Percentiles rank a stretch among this genome's conserved stretches.
Evolutionary conservation across 352 stramenopile species (phyloP).

Genomic region (Globisporangium barbulae): DNA sequence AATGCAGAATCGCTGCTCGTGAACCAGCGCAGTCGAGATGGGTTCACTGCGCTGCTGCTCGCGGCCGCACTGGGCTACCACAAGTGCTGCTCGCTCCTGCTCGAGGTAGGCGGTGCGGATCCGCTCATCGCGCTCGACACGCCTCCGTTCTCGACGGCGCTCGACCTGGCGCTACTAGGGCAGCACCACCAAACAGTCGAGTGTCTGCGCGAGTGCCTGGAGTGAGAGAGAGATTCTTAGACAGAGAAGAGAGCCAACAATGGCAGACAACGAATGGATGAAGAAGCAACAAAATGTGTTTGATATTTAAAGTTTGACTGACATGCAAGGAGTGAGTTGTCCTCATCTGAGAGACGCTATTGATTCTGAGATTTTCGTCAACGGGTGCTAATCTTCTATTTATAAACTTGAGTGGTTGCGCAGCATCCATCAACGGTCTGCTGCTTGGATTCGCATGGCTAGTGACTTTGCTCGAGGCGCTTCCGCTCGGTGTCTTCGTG

Average conservation of each 20-base stretch:
- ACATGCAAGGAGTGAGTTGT: neutral
- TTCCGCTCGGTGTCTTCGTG: neutral
- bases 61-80: conserved; percentile 1
- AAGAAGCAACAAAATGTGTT: neutral
- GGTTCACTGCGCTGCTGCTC: conserved; percentile 18
- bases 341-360: neutral
- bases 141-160: conserved; percentile 16
- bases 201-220: neutral
- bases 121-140: conserved; percentile 8
- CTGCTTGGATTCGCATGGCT: neutral
- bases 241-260: neutral
- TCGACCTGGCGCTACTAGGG: conserved; percentile 17
- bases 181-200: conserved; percentile 16
- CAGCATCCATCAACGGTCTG: neutral
- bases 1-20: neutral
- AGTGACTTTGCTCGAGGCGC: neutral
- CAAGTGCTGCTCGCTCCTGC: conserved; percentile 16
- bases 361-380: neutral
- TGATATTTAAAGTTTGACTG: neutral
- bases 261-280: neutral
- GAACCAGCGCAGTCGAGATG: conserved; percentile 13
- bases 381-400: neutral
- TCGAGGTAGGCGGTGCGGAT: conserved; percentile 10
- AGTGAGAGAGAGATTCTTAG: neutral
- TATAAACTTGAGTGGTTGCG: neutral